Conservation (phyloP, 371 early-diverging fungal species). For the Saksenaea vasiformis region DNA sequence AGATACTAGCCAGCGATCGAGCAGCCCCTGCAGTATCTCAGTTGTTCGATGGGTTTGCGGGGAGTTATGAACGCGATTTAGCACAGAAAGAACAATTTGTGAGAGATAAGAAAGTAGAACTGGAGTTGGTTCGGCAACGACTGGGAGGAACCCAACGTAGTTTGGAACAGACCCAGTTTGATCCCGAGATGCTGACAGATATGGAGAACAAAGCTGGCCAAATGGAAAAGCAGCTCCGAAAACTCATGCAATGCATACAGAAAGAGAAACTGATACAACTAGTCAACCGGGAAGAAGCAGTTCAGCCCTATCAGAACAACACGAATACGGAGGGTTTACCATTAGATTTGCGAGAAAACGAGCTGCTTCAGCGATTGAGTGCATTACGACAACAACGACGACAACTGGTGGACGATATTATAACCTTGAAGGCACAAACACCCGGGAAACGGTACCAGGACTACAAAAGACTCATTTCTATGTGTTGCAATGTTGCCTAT, state of each 20-base stretch:
- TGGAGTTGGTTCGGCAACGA: constrained; percentile 23
- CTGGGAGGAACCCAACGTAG: constrained; percentile 22
- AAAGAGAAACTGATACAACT: constrained; percentile 6
- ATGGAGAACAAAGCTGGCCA: constrained; percentile 8
- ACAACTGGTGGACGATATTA: constrained; percentile 7
- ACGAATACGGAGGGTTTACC: background rate
- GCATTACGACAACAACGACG: constrained; percentile 11
- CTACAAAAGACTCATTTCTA: constrained; percentile 20
- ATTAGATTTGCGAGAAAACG: constrained; percentile 10
- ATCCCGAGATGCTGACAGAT: constrained; percentile 7
- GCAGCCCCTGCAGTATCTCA: constrained; percentile 28
- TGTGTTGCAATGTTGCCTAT: constrained; percentile 18
- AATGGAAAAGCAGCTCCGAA: constrained; percentile 12
- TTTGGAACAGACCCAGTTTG: constrained; percentile 23
- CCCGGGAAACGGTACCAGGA: constrained; percentile 12
- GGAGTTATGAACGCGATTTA: constrained; percentile 37
- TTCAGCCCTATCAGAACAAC: too few relatives aligned
- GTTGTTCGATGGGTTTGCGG: constrained; percentile 35
- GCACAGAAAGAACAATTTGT: constrained; percentile 20
- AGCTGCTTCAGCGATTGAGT: constrained; percentile 1
- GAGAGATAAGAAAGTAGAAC: constrained; percentile 27
- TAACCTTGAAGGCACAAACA: background rate
- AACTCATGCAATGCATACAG: constrained; percentile 22
- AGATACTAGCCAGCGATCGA: constrained; percentile 12
- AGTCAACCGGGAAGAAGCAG: background rate